Percentiles rank a stretch among this genome's conserved stretches.
Evolutionary conservation across 192 early-diverging fungal genomes (phyloP).

Genomic region (Backusella westeae): DNA sequence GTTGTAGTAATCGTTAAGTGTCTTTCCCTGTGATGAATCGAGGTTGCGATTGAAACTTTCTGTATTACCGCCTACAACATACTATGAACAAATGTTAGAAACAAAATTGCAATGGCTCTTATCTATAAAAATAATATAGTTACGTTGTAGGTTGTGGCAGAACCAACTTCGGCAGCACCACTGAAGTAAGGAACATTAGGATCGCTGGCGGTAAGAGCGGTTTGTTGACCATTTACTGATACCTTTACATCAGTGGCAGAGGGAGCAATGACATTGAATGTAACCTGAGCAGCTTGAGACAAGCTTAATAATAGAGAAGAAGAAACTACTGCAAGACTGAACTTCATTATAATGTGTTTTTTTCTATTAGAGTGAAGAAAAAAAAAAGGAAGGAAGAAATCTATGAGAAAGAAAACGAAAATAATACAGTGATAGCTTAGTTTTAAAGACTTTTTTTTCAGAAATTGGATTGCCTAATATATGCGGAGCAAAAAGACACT

Average conservation of each 20-base stretch:
- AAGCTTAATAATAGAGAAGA: constrained; percentile 9
- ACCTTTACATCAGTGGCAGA: constrained; percentile 38
- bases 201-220: constrained; percentile 30
- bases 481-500: constrained; percentile 3
- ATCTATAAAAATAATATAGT: neutral
- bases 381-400: neutral
- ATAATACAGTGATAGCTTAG: neutral
- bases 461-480: constrained; percentile 8
- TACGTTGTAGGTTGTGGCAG: constrained; percentile 38
- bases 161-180: constrained; percentile 27
- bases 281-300: constrained; percentile 33
- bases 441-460: neutral
- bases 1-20: constrained; percentile 42
- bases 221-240: constrained; percentile 31
- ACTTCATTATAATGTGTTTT: constrained; percentile 15
- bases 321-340: constrained; percentile 8
- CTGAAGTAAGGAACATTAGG: constrained; percentile 37
- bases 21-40: constrained; percentile 16
- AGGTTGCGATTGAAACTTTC: constrained; percentile 42
- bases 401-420: neutral
- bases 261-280: constrained; percentile 44
- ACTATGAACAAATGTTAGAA: constrained; percentile 29
- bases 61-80: constrained; percentile 33
- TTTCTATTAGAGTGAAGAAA: neutral
- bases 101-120: neutral